phyloP scores from a whole-genome alignment of 345 rosid genomes.

The Gossypium turneri region DNA sequence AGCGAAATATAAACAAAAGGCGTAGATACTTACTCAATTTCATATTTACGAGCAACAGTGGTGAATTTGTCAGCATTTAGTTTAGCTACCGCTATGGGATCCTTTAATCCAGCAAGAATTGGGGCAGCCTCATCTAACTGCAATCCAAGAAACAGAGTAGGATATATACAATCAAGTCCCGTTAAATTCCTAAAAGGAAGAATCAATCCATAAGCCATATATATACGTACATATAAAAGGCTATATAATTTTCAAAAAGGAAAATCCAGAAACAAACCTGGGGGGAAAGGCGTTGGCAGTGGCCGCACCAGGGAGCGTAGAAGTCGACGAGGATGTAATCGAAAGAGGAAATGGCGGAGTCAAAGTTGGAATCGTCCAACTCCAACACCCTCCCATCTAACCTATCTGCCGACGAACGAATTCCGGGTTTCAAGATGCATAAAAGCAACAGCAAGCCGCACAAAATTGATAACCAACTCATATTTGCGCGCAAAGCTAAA shows the following conservation, averaged over 20 bases:
- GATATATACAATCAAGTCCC: neutral
- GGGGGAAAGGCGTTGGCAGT: constrained; percentile 90
- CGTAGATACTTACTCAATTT: constrained; percentile 60
- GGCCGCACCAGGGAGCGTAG: constrained; percentile 99
- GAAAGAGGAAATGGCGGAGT: constrained; percentile 66
- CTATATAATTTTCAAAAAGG: neutral
- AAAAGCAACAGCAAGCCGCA: neutral
- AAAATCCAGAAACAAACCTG: constrained; percentile 36
- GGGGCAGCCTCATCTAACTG: constrained; percentile 96
- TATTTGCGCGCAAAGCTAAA: neutral
- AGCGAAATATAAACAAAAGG: neutral
- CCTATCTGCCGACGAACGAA: constrained; percentile 15
- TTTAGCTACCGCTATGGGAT: constrained; percentile 79
- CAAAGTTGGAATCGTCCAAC: constrained; percentile 83
- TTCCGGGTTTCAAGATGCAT: neutral
- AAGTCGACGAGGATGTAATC: constrained; percentile 83
- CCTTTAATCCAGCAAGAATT: constrained; percentile 55
- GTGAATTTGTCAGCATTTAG: constrained; percentile 75
- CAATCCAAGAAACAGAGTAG: constrained; percentile 17
- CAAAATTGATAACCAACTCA: neutral
- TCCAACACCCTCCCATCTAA: constrained; percentile 71
- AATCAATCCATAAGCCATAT: neutral
- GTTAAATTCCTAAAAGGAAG: neutral
- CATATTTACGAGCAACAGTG: constrained; percentile 64
- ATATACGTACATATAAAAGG: neutral